These are phyloP conservation scores for Peronospora tabacina DNA, from an alignment of 352 stramenopile genomes.

Conservation along the genomic window DNA sequence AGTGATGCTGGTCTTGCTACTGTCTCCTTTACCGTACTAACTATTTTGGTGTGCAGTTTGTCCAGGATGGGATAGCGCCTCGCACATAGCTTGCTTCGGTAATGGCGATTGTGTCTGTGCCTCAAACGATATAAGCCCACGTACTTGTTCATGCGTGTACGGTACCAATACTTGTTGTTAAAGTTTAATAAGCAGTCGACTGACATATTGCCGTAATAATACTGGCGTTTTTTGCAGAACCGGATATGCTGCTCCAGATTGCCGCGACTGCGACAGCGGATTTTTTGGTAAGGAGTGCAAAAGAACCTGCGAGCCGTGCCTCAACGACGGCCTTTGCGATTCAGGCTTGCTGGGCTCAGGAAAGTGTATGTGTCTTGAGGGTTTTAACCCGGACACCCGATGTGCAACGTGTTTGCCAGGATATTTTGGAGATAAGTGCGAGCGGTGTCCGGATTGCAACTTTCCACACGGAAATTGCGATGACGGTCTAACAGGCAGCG, in stretches of 20 bases:
- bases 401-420: conserved; percentile 73
- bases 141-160: conserved; percentile 64
- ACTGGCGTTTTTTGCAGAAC: conserved; percentile 15
- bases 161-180: conserved; percentile 9
- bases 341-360: conserved; percentile 49
- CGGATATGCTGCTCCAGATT: conserved; percentile 66
- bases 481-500: conserved; percentile 67
- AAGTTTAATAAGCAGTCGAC: neutral
- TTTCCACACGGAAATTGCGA: conserved; percentile 82
- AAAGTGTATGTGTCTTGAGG: conserved; percentile 60
- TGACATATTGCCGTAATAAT: conserved; percentile 1
- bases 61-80: conserved; percentile 61
- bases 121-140: conserved; percentile 46
- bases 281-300: conserved; percentile 54
- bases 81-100: conserved; percentile 40
- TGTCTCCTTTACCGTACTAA: neutral
- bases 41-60: conserved; percentile 30
- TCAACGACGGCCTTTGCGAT: conserved; percentile 69
- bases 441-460: conserved; percentile 74
- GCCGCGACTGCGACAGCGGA: conserved; percentile 46
- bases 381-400: conserved; percentile 65
- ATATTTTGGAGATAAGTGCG: conserved; percentile 65
- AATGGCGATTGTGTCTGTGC: conserved; percentile 70
- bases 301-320: conserved; percentile 56
- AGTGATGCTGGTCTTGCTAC: neutral